Percentiles rank a stretch among this genome's conserved stretches.
Conservation (phyloP, 805 yeast genomes). For the Candida suzukii region DNA sequence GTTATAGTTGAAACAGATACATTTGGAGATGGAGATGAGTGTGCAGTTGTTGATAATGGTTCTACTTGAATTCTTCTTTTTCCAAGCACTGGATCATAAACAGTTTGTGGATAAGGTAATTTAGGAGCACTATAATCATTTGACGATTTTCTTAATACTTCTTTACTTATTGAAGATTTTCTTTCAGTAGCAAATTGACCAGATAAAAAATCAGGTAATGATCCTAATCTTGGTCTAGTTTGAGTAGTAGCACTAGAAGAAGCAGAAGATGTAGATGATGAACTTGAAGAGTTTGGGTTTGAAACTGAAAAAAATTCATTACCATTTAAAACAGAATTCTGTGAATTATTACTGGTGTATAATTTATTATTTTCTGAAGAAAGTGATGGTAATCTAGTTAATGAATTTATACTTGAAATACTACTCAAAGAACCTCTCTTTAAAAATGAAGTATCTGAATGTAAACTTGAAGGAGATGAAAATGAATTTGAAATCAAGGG, state of each 20-base stretch:
- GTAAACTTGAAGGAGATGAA: not conserved
- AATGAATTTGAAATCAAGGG: not conserved
- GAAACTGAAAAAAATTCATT: not conserved
- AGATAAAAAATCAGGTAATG: conserved; percentile 1
- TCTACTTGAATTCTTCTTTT: not conserved
- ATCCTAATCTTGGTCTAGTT: conserved; percentile 1
- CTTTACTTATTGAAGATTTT: not conserved
- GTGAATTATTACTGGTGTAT: not conserved
- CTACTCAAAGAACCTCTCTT: not conserved
- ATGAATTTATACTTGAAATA: not conserved
- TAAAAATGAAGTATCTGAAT: not conserved
- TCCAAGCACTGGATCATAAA: not conserved
- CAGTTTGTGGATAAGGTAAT: not conserved
- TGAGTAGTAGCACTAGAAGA: not conserved
- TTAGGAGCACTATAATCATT: not conserved
- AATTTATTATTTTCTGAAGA: not conserved
- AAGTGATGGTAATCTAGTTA: not conserved
- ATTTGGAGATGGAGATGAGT: not conserved
- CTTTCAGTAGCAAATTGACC: not conserved
- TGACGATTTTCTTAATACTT: not conserved
- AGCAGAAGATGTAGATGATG: not conserved
- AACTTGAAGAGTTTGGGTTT: not conserved
- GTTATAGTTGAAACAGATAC: not conserved
- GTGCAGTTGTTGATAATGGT: not conserved
- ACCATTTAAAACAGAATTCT: not conserved